phyloP scores from a whole-genome alignment of 1,284 basidiomycete genomes.

The Coriolopsis trogii region DNA sequence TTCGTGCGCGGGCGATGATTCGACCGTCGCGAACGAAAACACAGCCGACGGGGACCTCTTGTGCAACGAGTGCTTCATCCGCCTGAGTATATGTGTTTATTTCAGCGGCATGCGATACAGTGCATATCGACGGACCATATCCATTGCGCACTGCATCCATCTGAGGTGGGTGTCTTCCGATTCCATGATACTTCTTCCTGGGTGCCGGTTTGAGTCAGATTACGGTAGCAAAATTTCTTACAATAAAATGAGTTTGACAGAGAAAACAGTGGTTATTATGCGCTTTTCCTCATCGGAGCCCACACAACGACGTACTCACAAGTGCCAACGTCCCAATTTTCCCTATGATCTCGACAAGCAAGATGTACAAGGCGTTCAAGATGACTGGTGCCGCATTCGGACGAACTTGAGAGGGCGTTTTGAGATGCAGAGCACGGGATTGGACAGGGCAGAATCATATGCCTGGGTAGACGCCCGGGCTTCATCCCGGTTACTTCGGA shows the following conservation, averaged over 20 bases:
- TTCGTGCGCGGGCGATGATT: constrained; percentile 86
- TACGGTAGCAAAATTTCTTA: no score
- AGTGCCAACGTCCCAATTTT: no score
- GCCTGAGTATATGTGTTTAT: constrained; percentile 49
- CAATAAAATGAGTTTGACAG: no score
- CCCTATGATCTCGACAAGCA: no score
- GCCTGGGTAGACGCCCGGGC: not conserved
- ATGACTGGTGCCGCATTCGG: no score
- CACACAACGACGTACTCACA: no score
- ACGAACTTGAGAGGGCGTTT: no score
- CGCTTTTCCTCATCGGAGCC: no score
- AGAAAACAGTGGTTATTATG: no score
- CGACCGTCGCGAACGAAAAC: constrained; percentile 84
- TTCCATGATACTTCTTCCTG: not conserved
- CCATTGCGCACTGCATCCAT: constrained; percentile 27
- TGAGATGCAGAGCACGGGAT: not conserved
- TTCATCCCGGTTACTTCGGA: constrained; percentile 13
- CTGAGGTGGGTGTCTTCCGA: constrained; percentile 20
- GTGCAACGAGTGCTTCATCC: constrained; percentile 82
- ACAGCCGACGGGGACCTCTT: constrained; percentile 97
- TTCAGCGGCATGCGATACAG: not conserved
- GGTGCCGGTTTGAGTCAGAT: not conserved
- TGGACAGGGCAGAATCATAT: constrained; percentile 11
- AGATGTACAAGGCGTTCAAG: no score
- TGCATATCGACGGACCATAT: constrained; percentile 16